phyloP scores from a whole-genome alignment of 371 early-diverging fungal genomes.

The Batkoa obscura region DNA sequence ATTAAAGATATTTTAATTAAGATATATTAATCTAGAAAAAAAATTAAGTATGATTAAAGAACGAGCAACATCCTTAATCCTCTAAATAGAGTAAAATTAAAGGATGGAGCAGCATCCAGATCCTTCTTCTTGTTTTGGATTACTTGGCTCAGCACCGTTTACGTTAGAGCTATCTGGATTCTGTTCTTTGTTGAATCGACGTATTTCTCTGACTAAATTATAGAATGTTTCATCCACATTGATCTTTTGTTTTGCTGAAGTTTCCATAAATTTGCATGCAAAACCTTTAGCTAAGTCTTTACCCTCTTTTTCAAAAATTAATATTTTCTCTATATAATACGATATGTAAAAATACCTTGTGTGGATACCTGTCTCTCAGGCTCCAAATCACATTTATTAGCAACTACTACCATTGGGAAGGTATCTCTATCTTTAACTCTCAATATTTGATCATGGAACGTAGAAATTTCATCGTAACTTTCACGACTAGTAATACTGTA shows the following conservation, averaged over 20 bases:
- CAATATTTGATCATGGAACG: constrained; percentile 54
- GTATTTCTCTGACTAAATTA: constrained; percentile 69
- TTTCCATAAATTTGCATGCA: constrained; percentile 70
- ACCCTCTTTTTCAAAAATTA: constrained; percentile 39
- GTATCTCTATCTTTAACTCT: constrained; percentile 62
- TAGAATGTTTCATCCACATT: constrained; percentile 88
- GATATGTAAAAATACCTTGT: constrained; percentile 19
- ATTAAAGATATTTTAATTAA: too few species aligned
- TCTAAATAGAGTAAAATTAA: too few species aligned
- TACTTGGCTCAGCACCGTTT: too few species aligned
- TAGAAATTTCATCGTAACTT: constrained; percentile 61
- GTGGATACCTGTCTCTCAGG: constrained; percentile 52
- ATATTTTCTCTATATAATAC: not conserved
- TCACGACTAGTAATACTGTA: constrained; percentile 55
- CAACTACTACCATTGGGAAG: constrained; percentile 78
- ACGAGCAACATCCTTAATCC: too few species aligned
- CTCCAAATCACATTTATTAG: constrained; percentile 87
- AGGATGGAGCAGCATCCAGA: too few species aligned
- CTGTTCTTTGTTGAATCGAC: constrained; percentile 51
- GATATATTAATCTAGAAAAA: too few species aligned
- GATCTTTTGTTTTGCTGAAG: constrained; percentile 72
- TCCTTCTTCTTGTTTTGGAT: too few species aligned
- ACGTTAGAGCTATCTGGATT: too few species aligned
- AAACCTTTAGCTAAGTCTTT: constrained; percentile 58
- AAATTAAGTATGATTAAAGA: too few species aligned